phyloP scores from a whole-genome alignment of 2,329 filamentous ascomycete genomes.

The Didymella exigua region DNA sequence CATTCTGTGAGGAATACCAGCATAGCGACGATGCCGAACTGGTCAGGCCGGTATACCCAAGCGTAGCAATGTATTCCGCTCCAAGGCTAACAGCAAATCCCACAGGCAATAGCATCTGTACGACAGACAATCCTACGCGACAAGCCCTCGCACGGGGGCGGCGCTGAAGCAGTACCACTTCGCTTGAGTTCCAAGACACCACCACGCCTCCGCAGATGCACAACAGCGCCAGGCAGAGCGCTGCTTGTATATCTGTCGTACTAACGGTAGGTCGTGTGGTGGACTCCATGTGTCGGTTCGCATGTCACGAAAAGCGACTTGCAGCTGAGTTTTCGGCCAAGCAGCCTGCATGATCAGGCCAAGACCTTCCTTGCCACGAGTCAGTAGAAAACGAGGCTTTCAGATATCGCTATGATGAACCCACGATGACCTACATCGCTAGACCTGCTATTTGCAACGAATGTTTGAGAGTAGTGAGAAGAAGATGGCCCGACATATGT shows the following conservation, averaged over 20 bases:
- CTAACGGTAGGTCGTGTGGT: background rate
- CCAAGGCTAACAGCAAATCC: constrained; percentile 1
- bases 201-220: constrained; percentile 1
- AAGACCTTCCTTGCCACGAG: constrained; percentile 8
- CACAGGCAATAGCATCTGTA: background rate
- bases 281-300: constrained; percentile 1
- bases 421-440: background rate
- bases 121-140: background rate
- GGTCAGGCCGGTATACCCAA: background rate
- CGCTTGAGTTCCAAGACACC: constrained; percentile 4
- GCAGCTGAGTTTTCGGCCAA: constrained; percentile 15
- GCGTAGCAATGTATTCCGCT: background rate
- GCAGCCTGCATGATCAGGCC: constrained; percentile 4
- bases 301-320: constrained; percentile 5
- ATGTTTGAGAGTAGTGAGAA: background rate
- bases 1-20: background rate
- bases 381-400: background rate
- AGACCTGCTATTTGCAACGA: background rate
- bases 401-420: background rate
- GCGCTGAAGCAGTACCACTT: constrained; percentile 8
- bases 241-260: constrained; percentile 2
- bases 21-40: background rate
- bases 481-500: background rate
- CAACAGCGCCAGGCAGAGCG: background rate
- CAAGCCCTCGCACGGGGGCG: constrained; percentile 4